Evolutionary conservation across 1,284 basidiomycete species (phyloP), one percentile per base, ranked within the genome.

Genomic region (Ustilago sp.): DNA sequence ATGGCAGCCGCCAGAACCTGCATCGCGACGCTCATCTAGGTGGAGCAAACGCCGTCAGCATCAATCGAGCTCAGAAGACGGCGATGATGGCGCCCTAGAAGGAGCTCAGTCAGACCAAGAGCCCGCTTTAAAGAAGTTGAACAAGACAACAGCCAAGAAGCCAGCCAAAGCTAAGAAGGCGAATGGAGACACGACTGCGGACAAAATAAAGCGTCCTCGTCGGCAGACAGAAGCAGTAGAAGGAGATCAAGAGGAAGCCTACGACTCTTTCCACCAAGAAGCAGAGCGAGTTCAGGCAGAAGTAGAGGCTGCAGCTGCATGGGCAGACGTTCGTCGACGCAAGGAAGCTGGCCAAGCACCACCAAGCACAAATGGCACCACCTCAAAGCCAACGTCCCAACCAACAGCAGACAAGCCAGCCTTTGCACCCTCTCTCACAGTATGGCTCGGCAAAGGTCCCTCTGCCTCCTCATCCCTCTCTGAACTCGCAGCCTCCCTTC

Each of bases 381-480:
- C 50, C n/a, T 41, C 62, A 11, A 31, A 9, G 4, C 19, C 32
- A 15, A 12, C 48, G 5, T 45, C 61, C 7, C 36, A 48, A 12
- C 4, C 51, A 17, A 9, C 61, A 4, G 15, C 63, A 15, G 28
- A 51, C 12, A 31, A 55, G 9, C 17, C 41, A 23, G 1, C 65
- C 15, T 50, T 61, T 1, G 45, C 59, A 4, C 70, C 68, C 2
- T 69, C 74, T 3, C 74, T 82, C 48, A 63, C 77, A 31, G 63
- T 67, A 6, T 80, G 79, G 80, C 78, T 81, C 0, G 79, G 79
- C 45, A 68, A 68, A 47, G 71, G 68, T 3, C 70, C 75, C 17
- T 73, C 74, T 2, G 74, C 74, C 36, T 59, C 74, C 7, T 77
- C 74, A 8, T 74, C 70, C 31, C 35, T 54, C 17, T 48, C 68